Base-by-base conservation (phyloP, 2,329 filamentous ascomycete genomes). In the Neofusicoccum sp. region DNA sequence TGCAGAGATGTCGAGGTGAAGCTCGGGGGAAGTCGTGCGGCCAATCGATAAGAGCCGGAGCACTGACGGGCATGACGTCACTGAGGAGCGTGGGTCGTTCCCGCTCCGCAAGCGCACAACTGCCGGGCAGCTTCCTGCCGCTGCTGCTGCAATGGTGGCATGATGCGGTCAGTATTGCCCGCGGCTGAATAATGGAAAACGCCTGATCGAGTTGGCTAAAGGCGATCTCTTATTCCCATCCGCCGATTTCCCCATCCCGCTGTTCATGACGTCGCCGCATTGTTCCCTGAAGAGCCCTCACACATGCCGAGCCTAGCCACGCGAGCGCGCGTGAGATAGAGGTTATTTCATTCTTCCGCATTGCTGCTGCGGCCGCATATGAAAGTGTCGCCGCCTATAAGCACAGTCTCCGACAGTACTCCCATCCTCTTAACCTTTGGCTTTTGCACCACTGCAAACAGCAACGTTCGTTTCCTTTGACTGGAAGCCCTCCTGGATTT, bases 281-380 rank as follows among this genome's bases (percentile, higher is more conserved):
- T 56, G 14, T 43, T 34, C 29, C 28, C 29, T 5, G 12, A 31
- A 50, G 11, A 36, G 14, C 33, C 11, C 33, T 29, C 16, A n/a
- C 41, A n/a, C 41, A 12, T 43, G 41, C 41, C 41, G 41, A 43
- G 31, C 33, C 6, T 22, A 2, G 22, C 22, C 22, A 22, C 22
- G 22, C 22, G 22, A 22, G 22, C 22, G 22, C 22, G 5, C 1
- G 44, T 22, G 44, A 22, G 14, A 16, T 31, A n/a, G n/a, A 14
- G 48, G 31, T 47, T 58, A 58, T 58, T 41, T 58, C 54, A 58
- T 45, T 34, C n/a, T 58, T 39, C 45, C 45, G 31, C 16, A 28
- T 6, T 28, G 29, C 31, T 58, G 54, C 22, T 22, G 22, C 22
- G 22, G 22, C 22, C 22, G 22, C 54, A 56, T 56, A 56, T 16